Evolutionary conservation across 306 rosid species (phyloP), one percentile per base, ranked within the genome.

Genomic region (Casuarina cunninghamiana): DNA sequence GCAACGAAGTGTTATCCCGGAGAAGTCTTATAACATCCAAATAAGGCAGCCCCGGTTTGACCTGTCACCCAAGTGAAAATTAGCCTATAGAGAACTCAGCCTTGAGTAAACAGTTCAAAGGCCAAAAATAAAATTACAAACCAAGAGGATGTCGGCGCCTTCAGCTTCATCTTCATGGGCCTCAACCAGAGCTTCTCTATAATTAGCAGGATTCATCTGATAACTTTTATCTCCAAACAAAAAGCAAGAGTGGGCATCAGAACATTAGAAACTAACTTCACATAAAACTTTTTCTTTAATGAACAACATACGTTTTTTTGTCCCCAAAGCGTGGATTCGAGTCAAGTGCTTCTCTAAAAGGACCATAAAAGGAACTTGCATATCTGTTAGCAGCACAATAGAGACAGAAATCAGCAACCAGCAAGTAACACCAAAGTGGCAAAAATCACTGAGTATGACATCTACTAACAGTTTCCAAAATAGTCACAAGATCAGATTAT

Each of bases 81-180:
- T 50, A 73, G 78, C 68, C 4, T n/a, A 38, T 16, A 15, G 17
- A 37, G 35, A 76, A 57, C 49, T 66, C 72, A 26, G 35, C n/a
- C 55, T 45, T 74, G 15, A 78, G 49, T 62, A 76, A 49, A 68
- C 3, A 72, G 51, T 9, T 4, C n/a, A 61, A 80, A 7, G 32
- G 62, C 44, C 43, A 42, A 45, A 63, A 76, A 51, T 79, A 53
- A 62, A 37, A 65, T 71, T 71, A 91, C 97, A 68, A 75, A 95
- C 99, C 99, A 95, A 83, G 77, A 95, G 97, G 81, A 95, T 95
- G 77, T 95, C 99, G 4, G 97, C 99, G 79, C 97, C 99, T 91
- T 95, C 99, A 67, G 96, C 72, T 74, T 88, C 97, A 61, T 95
- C 99, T 86, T 85, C 96, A 48, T 87, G 87, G 87, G 91, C 81